Percentiles rank a stretch among this genome's conserved stretches.
These are phyloP conservation scores for Tulasnella sp. DNA, from an alignment of 768 basidiomycete species.

Conservation along the genomic window DNA sequence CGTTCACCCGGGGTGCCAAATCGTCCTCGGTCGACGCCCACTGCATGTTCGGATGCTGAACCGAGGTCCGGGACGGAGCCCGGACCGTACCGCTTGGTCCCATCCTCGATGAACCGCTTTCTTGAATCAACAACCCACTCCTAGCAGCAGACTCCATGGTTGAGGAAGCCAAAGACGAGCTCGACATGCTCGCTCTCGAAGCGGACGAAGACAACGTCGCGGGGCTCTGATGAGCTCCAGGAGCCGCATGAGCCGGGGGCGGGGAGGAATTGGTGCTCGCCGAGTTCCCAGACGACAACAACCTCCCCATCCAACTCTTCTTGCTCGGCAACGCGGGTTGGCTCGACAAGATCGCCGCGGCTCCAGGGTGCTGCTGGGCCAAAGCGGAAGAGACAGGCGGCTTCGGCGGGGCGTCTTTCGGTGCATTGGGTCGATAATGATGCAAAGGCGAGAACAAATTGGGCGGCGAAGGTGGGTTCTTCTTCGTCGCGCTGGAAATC, in stretches of 20 bases:
- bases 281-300: not conserved
- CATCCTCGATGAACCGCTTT: not conserved
- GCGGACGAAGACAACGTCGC: not conserved
- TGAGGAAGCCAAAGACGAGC: not conserved
- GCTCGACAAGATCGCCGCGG: not conserved
- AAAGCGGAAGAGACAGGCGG: not conserved
- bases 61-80: not conserved
- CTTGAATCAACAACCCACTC: not conserved
- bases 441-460: not conserved
- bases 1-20: not conserved
- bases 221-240: conserved; percentile 2
- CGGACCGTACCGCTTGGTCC: not conserved
- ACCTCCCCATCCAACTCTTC: conserved; percentile 3
- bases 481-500: not conserved
- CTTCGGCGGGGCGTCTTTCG: not conserved
- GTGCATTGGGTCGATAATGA: not conserved
- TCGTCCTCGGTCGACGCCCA: conserved; percentile 2
- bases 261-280: not conserved
- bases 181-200: not conserved
- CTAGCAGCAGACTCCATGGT: not conserved
- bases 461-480: not conserved
- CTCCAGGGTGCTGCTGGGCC: not conserved
- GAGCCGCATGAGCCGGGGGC: not conserved
- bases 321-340: not conserved
- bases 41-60: not conserved